Conservation (phyloP, 2,329 filamentous ascomycete genomes). For the Sordariomycetes sp. region DNA sequence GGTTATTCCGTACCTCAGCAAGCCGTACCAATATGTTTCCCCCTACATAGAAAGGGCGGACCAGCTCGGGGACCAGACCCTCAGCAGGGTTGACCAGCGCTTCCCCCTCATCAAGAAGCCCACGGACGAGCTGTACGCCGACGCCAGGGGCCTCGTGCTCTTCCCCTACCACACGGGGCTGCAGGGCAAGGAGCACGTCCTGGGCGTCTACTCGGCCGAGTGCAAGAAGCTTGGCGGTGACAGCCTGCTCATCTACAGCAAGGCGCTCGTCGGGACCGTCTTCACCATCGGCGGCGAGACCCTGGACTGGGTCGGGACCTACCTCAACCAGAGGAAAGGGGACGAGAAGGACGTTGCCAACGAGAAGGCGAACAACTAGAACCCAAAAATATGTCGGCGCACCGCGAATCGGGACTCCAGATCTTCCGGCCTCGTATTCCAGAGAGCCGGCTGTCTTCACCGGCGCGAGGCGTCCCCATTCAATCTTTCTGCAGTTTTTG, state of each 20-base stretch:
- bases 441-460: too few relatives aligned
- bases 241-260: slow-evolving; percentile 55
- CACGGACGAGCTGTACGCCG: slow-evolving; percentile 56
- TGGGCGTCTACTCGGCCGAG: slow-evolving; percentile 45
- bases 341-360: slow-evolving; percentile 44
- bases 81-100: slow-evolving; percentile 56
- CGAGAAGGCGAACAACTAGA: slow-evolving; percentile 38
- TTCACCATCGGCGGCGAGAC: slow-evolving; percentile 58
- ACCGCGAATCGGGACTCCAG: background rate
- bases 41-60: slow-evolving; percentile 83
- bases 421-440: background rate
- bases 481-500: background rate
- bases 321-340: slow-evolving; percentile 51
- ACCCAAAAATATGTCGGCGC: background rate
- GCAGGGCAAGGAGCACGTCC: slow-evolving; percentile 52
- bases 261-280: slow-evolving; percentile 58
- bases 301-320: slow-evolving; percentile 47
- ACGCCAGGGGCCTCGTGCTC: slow-evolving; percentile 50
- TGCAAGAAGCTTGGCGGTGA: slow-evolving; percentile 54
- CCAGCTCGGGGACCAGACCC: slow-evolving; percentile 60
- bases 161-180: slow-evolving; percentile 52
- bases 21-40: slow-evolving; percentile 70
- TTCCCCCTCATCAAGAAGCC: slow-evolving; percentile 70
- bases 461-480: background rate
- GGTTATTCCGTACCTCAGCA: slow-evolving; percentile 65